These are phyloP conservation scores for Saccharum officinarum DNA, from an alignment of 176 grass and related monocot species.

Conservation along the genomic window DNA sequence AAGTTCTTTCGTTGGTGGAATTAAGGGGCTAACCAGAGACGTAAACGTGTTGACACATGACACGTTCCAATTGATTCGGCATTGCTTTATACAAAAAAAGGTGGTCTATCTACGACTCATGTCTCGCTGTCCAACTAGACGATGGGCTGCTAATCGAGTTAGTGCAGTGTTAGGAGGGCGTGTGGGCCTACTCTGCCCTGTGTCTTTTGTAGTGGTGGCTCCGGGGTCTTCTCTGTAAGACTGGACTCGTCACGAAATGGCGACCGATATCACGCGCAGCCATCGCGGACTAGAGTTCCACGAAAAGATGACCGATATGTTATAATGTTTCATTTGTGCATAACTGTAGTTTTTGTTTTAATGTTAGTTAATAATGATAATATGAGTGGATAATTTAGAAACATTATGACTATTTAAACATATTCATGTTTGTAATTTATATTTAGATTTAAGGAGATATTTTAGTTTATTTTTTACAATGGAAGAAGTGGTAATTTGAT, in stretches of 20 bases:
- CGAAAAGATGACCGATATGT: not conserved
- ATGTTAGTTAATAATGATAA: no score
- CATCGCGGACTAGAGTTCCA: not conserved
- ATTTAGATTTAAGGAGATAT: no score
- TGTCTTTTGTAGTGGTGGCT: not conserved
- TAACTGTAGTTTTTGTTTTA: no score
- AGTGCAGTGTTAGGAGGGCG: conserved; percentile 17
- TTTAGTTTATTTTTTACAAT: no score
- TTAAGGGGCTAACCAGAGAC: not conserved
- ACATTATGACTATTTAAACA: no score
- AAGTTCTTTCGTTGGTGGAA: not conserved
- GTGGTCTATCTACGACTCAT: not conserved
- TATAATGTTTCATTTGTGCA: no score
- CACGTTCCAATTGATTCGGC: not conserved
- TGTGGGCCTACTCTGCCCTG: not conserved
- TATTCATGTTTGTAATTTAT: no score
- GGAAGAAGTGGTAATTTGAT: no score
- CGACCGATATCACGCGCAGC: not conserved
- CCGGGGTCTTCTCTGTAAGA: not conserved
- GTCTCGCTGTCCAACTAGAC: not conserved
- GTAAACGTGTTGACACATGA: not conserved
- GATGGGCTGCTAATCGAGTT: not conserved
- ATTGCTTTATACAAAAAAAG: not conserved
- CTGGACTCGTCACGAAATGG: not conserved
- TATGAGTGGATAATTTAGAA: no score